Base-by-base conservation (phyloP, 345 rosid species). In the Syzygium jambos region DNA sequence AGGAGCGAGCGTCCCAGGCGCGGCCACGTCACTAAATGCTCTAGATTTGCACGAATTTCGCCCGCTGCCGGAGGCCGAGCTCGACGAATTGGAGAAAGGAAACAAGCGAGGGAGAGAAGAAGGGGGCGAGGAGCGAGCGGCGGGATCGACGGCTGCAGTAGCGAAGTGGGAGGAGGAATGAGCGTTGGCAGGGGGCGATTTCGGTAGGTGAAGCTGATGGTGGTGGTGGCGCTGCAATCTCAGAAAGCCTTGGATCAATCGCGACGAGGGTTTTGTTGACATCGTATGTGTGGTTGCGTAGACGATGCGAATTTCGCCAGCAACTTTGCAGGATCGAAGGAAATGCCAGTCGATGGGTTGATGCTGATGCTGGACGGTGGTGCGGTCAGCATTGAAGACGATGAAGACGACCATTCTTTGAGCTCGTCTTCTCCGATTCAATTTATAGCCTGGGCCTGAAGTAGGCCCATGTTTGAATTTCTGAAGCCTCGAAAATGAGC, bases 201-300 rank as follows among this genome's bases (percentile, higher is more conserved):
- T 84, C 29, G 88, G 4, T 11, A 46, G 41, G 78, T 19, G 87
- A 15, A 53, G 87, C 3, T 30, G 85, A 15, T 85, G 89, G 51
- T 41, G 89, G 53, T 29, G 87, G 53, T 11, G 82, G 65, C 29
- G 41, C 43, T 61, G 90, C n/a, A 83, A 52, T 53, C 38, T 82
- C 86, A 88, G 84, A 16, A 86, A 84, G 52, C 86, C 88, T 15
- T 86, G 88, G 78, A 88, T 43, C 65, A 61, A 59, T 59, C 57
- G 84, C 30, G 89, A 88, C 5, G 86, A 85, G 68, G 86, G 88
- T 8, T 61, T 86, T 80, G 90, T 86, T 86, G 90, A 61, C 90
- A 88, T 88, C 84, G 87, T 85, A 77, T 43, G 46, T 43, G 5
- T 6, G 7, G 7, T 43, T 43, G 7, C 46, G 46, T 43, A 43